phyloP scores from a whole-genome alignment of 2,329 filamentous ascomycete species.

The Cladophialophora bantiana region DNA sequence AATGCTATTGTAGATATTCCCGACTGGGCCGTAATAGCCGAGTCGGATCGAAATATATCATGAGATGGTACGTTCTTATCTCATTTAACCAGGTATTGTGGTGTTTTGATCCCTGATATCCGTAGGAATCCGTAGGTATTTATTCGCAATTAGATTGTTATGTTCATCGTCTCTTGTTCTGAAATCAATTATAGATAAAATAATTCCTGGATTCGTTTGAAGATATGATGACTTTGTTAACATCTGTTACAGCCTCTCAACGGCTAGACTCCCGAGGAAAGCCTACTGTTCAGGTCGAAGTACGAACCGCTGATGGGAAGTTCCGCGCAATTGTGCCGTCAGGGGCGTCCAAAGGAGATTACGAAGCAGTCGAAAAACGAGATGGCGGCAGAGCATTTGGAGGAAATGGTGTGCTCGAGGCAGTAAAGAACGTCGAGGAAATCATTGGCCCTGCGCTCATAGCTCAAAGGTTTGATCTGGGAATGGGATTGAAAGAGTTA shows the following conservation, averaged over 20 bases:
- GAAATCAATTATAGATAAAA: too few relatives aligned
- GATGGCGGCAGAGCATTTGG: slow-evolving; percentile 61
- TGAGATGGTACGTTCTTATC: too few relatives aligned
- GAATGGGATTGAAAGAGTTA: slow-evolving; percentile 60
- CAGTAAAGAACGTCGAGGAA: slow-evolving; percentile 63
- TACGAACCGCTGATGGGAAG: slow-evolving; percentile 43
- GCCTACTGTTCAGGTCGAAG: slow-evolving; percentile 46
- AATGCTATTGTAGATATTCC: too few relatives aligned
- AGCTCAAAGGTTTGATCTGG: slow-evolving; percentile 60
- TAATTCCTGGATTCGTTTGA: too few relatives aligned
- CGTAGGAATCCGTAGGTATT: too few relatives aligned
- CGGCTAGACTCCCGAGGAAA: slow-evolving; percentile 48
- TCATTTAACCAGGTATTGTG: too few relatives aligned
- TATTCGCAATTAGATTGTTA: too few relatives aligned
- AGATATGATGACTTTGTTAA: background rate
- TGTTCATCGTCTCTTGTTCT: too few relatives aligned
- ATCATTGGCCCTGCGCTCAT: slow-evolving; percentile 63
- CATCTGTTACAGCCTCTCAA: slow-evolving; percentile 30
- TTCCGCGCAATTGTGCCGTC: slow-evolving; percentile 47
- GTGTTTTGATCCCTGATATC: too few relatives aligned
- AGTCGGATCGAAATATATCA: too few relatives aligned
- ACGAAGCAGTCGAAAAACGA: slow-evolving; percentile 48
- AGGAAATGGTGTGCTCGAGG: slow-evolving; percentile 64
- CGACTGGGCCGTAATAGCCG: too few relatives aligned
- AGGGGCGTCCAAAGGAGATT: slow-evolving; percentile 46